Percentiles rank a stretch among this genome's conserved stretches.
Conservation (phyloP, 2,329 filamentous ascomycete species). For the Ophiostoma ips region DNA sequence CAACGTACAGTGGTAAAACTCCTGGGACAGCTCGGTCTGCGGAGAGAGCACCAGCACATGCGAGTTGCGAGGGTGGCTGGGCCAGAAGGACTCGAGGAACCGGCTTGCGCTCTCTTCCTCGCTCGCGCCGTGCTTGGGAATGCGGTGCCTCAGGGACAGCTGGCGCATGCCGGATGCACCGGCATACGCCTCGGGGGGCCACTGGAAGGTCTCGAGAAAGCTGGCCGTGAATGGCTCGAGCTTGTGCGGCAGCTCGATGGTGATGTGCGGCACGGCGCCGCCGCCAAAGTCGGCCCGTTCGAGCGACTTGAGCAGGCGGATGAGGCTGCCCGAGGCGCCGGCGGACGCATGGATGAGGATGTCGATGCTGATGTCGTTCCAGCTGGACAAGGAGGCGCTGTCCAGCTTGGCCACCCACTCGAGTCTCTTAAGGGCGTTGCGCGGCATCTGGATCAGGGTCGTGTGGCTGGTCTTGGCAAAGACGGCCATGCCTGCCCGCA, state of each 20-base stretch:
- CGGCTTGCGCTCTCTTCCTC: constrained; percentile 59
- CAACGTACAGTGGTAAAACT: constrained; percentile 61
- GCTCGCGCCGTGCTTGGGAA: constrained; percentile 43
- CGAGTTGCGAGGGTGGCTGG: constrained; percentile 44
- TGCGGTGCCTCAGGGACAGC: constrained; percentile 61
- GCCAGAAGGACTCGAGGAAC: constrained; percentile 82
- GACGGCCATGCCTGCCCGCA: constrained; percentile 44
- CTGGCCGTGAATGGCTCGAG: constrained; percentile 50
- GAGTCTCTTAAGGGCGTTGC: constrained; percentile 45
- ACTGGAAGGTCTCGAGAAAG: constrained; percentile 51
- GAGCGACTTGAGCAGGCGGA: constrained; percentile 65
- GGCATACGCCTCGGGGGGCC: constrained; percentile 40
- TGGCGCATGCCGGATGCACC: constrained; percentile 32
- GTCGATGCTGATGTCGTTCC: constrained; percentile 67
- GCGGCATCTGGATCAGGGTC: constrained; percentile 65
- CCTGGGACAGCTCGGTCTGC: constrained; percentile 62
- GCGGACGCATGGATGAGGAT: constrained; percentile 68
- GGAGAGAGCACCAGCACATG: constrained; percentile 79
- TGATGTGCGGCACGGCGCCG: constrained; percentile 56
- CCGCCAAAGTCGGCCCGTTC: constrained; percentile 61
- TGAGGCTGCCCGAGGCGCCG: constrained; percentile 57
- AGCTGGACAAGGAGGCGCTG: constrained; percentile 54
- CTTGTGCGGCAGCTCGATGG: constrained; percentile 64
- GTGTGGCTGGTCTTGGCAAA: constrained; percentile 37
- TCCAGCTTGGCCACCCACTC: constrained; percentile 72